phyloP scores from a whole-genome alignment of 805 yeast species.

The Sugiyamaella smithiae region DNA sequence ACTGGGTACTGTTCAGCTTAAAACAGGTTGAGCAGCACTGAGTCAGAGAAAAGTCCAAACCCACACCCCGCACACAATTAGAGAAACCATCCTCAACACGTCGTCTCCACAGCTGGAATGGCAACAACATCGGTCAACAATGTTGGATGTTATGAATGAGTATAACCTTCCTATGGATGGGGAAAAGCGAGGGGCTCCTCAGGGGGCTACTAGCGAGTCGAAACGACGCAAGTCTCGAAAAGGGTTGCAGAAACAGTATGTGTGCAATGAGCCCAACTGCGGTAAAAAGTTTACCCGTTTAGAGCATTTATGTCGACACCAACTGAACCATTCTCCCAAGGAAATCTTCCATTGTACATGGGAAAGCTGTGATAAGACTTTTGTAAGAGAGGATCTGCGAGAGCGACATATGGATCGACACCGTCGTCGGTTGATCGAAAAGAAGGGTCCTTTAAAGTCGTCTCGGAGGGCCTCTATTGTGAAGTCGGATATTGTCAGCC shows the following conservation, averaged over 20 bases:
- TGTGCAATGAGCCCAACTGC: conserved; percentile 28
- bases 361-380: conserved; percentile 33
- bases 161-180: conserved; percentile 2
- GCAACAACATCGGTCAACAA: too few species aligned
- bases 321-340: conserved; percentile 34
- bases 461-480: conserved; percentile 2
- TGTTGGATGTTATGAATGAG: conserved; percentile 9
- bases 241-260: conserved; percentile 29
- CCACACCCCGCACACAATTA: too few species aligned
- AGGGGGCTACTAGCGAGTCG: background rate
- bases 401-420: conserved; percentile 36
- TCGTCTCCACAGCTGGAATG: too few species aligned
- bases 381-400: conserved; percentile 37
- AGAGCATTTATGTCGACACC: conserved; percentile 31
- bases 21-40: too few species aligned
- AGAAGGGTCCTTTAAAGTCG: conserved; percentile 10
- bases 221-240: conserved; percentile 28
- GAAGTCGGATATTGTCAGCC: background rate
- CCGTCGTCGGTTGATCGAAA: conserved; percentile 14
- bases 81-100: too few species aligned
- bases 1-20: too few species aligned
- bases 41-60: too few species aligned
- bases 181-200: background rate
- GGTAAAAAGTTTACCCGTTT: conserved; percentile 29
- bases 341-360: conserved; percentile 34